These are phyloP conservation scores for Tricholoma sp. DNA, from an alignment of 768 basidiomycete species.

Conservation along the genomic window DNA sequence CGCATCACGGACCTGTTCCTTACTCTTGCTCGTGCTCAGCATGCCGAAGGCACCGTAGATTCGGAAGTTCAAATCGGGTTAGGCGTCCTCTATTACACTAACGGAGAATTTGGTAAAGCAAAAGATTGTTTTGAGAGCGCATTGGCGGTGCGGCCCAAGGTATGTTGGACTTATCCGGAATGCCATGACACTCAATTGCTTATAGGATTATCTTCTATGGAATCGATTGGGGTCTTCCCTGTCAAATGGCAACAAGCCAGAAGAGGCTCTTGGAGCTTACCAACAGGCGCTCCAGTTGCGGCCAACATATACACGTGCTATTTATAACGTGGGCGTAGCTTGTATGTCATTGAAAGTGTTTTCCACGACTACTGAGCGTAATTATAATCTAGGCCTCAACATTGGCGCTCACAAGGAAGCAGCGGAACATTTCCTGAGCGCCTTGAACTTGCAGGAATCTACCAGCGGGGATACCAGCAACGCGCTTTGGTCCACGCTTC, in stretches of 20 bases:
- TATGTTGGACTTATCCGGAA: constrained; percentile 11
- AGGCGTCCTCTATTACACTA: constrained; percentile 90
- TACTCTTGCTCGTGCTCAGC: constrained; percentile 76
- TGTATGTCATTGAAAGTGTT: constrained; percentile 49
- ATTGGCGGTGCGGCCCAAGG: constrained; percentile 68
- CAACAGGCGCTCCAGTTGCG: constrained; percentile 83
- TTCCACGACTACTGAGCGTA: constrained; percentile 1
- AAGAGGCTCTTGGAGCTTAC: constrained; percentile 89
- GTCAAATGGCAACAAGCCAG: constrained; percentile 91
- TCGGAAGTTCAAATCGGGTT: constrained; percentile 92
- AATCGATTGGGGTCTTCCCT: constrained; percentile 92
- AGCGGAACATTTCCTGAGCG: constrained; percentile 91
- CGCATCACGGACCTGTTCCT: constrained; percentile 82
- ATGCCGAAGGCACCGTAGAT: constrained; percentile 64
- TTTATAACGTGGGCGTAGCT: constrained; percentile 97
- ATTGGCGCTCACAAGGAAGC: constrained; percentile 95
- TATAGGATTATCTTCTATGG: constrained; percentile 88
- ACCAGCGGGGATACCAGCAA: constrained; percentile 68
- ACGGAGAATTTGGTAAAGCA: constrained; percentile 79
- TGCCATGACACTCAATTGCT: constrained; percentile 14
- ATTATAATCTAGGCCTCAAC: constrained; percentile 66
- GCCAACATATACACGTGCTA: constrained; percentile 94
- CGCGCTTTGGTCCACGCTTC: constrained; percentile 87
- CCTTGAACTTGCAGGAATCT: constrained; percentile 71
- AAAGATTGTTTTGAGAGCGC: constrained; percentile 95